Evolutionary conservation across 768 basidiomycete species (phyloP).

Genomic region (Tubosaeta sp.): DNA sequence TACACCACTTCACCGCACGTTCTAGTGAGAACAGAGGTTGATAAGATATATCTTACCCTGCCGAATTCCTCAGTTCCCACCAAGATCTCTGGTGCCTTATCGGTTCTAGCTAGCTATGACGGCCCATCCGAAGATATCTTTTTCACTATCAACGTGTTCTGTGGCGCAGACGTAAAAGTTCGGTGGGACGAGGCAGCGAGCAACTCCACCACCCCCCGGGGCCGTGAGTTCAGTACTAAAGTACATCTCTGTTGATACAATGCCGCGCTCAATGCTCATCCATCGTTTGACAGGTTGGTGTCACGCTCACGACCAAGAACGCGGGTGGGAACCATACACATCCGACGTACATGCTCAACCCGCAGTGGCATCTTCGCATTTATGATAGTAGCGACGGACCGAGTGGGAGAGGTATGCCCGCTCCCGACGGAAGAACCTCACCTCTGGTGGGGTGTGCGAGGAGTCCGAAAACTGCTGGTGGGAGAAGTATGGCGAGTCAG

Average conservation of each 20-base stretch:
- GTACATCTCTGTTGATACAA: slow-evolving; percentile 3
- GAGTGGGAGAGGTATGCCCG: slow-evolving; percentile 1
- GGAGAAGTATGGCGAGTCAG: background rate
- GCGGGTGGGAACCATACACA: slow-evolving; percentile 81
- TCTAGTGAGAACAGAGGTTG: slow-evolving; percentile 24
- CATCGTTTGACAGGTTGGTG: slow-evolving; percentile 46
- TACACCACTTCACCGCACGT: slow-evolving; percentile 48
- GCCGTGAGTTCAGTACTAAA: slow-evolving; percentile 10
- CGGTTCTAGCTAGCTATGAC: slow-evolving; percentile 66
- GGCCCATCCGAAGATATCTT: slow-evolving; percentile 56
- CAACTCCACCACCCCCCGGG: background rate
- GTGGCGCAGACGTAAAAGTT: slow-evolving; percentile 29
- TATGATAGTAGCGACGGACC: slow-evolving; percentile 29
- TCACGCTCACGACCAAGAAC: slow-evolving; percentile 60
- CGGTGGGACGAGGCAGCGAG: slow-evolving; percentile 44
- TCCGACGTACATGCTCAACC: slow-evolving; percentile 85
- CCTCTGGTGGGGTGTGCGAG: background rate
- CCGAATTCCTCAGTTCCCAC: slow-evolving; percentile 10
- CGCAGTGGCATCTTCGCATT: slow-evolving; percentile 75
- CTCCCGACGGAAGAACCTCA: background rate
- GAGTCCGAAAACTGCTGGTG: slow-evolving; percentile 10
- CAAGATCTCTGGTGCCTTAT: slow-evolving; percentile 38
- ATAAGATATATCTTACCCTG: slow-evolving; percentile 24
- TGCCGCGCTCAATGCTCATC: background rate
- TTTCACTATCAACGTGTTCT: slow-evolving; percentile 64